These are phyloP conservation scores for Cordyceps tenuipes DNA, from an alignment of 2,329 filamentous ascomycete species.

Conservation along the genomic window DNA sequence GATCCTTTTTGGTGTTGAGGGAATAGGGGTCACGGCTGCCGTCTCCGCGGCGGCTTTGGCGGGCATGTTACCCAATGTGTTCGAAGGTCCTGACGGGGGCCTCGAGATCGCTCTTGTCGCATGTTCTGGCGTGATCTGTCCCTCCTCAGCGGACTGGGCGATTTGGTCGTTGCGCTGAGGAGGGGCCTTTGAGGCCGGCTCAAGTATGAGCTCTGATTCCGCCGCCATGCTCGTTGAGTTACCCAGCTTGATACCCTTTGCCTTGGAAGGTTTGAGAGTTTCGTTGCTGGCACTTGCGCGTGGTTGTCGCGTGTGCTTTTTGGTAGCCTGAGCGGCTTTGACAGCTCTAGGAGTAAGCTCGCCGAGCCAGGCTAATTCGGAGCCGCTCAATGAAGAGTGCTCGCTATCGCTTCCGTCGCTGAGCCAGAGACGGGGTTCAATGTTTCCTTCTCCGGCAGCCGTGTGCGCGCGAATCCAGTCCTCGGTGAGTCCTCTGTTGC, in stretches of 20 bases:
- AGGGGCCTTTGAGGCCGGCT: conserved; percentile 15
- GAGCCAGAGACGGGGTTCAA: conserved; percentile 71
- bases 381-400: conserved; percentile 66
- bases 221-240: conserved; percentile 25
- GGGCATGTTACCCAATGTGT: not conserved
- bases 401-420: conserved; percentile 67
- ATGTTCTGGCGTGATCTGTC: not conserved
- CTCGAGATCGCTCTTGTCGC: conserved; percentile 15
- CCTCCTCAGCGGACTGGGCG: conserved; percentile 2
- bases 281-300: conserved; percentile 47
- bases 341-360: conserved; percentile 41
- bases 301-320: conserved; percentile 29
- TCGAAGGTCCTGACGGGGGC: conserved; percentile 17
- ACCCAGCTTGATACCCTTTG: conserved; percentile 20
- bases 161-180: conserved; percentile 1
- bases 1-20: conserved; percentile 28
- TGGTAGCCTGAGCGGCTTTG: conserved; percentile 26
- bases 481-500: conserved; percentile 59
- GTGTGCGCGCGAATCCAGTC: conserved; percentile 83
- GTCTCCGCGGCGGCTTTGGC: conserved; percentile 18
- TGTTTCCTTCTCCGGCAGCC: conserved; percentile 57
- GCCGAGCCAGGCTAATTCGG: conserved; percentile 45
- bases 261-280: conserved; percentile 37
- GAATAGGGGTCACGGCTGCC: conserved; percentile 19
- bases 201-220: conserved; percentile 21